These are phyloP conservation scores for Scutellaria barbata DNA, from an alignment of 257 asterid species.

Conservation along the genomic window DNA sequence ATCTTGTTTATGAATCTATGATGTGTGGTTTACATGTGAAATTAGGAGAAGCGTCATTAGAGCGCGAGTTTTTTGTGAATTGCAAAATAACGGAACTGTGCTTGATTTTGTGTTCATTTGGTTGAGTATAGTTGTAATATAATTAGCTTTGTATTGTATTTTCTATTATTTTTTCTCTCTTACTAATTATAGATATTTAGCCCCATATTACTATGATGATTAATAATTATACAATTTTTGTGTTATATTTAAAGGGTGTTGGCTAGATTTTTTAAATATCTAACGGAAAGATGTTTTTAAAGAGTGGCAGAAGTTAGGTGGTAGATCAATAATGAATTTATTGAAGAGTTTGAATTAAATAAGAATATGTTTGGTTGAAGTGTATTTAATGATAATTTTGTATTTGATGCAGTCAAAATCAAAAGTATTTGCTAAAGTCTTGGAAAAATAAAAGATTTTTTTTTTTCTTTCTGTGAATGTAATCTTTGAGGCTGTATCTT, in stretches of 20 bases:
- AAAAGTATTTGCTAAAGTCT: not conserved
- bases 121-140: not conserved
- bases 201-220: not conserved
- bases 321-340: not conserved
- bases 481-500: not conserved
- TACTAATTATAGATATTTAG: not conserved
- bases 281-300: not conserved
- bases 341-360: not conserved
- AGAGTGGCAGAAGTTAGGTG: not conserved
- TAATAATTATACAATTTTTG: not conserved
- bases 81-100: slow-evolving; percentile 4
- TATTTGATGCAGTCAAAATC: not conserved
- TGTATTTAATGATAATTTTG: not conserved
- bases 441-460: not conserved
- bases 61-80: not conserved
- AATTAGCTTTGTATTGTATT: not conserved
- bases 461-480: not conserved
- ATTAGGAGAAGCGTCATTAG: slow-evolving; percentile 10
- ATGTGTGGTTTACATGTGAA: not conserved
- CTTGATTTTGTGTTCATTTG: not conserved
- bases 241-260: slow-evolving; percentile 5
- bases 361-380: not conserved
- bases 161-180: not conserved
- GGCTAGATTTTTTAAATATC: not conserved
- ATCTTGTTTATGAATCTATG: not conserved